Evolutionary conservation across 495 filamentous ascomycete genomes (phyloP).

Genomic region (Aspergillus nidulans): DNA sequence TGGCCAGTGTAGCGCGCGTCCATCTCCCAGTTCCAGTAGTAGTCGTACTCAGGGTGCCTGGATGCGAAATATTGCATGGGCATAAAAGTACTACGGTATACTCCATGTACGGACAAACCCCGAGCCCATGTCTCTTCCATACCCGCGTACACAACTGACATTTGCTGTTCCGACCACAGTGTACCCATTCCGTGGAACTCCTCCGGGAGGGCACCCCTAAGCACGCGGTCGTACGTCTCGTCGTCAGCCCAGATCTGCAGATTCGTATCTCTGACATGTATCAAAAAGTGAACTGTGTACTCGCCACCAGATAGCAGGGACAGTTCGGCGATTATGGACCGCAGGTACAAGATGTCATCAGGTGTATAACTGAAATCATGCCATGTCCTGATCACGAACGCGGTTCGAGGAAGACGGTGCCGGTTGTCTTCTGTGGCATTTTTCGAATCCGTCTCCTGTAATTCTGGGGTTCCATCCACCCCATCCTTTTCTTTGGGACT

Average conservation of each 20-base stretch:
- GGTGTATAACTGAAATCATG: constrained; percentile 51
- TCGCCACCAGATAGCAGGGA: constrained; percentile 59
- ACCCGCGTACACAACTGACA: constrained; percentile 80
- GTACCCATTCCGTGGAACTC: constrained; percentile 88
- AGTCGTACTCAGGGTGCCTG: constrained; percentile 88
- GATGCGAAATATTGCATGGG: constrained; percentile 90
- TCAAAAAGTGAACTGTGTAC: constrained; percentile 59
- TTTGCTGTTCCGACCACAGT: constrained; percentile 89
- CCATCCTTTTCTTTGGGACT: not conserved
- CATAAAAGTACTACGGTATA: constrained; percentile 89
- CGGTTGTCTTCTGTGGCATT: constrained; percentile 18
- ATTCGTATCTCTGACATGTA: constrained; percentile 64
- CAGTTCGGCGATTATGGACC: constrained; percentile 59
- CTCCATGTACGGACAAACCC: constrained; percentile 78
- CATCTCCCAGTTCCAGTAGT: constrained; percentile 99
- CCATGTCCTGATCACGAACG: constrained; percentile 62
- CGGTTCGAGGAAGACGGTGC: constrained; percentile 50
- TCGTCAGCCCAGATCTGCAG: constrained; percentile 64
- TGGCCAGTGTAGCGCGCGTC: constrained; percentile 95
- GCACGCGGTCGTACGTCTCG: constrained; percentile 55
- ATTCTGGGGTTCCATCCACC: constrained; percentile 18
- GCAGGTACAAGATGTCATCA: constrained; percentile 51
- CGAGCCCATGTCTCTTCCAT: constrained; percentile 69
- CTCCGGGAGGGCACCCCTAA: constrained; percentile 68
- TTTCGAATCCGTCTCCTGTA: constrained; percentile 9